Evolutionary conservation across 257 asterid genomes (phyloP), one percentile per base, ranked within the genome.

Genomic region (Scutellaria galericulata): DNA sequence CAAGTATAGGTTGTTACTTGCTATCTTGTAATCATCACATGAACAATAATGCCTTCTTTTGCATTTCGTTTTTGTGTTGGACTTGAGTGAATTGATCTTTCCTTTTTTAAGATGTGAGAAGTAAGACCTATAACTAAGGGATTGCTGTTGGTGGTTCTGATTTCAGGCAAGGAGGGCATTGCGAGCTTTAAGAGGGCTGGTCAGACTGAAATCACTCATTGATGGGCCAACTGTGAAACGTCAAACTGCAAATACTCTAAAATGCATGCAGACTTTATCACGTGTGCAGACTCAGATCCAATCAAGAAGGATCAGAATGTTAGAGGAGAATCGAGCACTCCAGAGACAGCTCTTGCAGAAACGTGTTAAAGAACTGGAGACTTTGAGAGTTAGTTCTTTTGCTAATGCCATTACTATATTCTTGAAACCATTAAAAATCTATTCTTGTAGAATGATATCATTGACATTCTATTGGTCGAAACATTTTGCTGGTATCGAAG

Each of bases 281-380:
- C 95, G 92, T 37, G 97, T 95, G 77, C 99, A 95, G 66, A 74
- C 98, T 69, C 98, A 90, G 89, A 86, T 95, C 83, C 89, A 85
- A 41, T 80, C 94, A 1, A 85, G 92, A 81, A 87, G 99, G 79
- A 76, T 88, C 73, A 82, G 90, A 69, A 90, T 95, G 95, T 79
- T 82, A 50, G 99, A 95, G 87, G 98, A 95, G 79, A 92, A 95
- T 73, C 84, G 82, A 31, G 92, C 96, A 35, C 98, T 91, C 37
- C 99, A 91, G 84, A 83, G 89, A 75, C 97, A 95, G 78, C 87
- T 91, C 64, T 79, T 91, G 55, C 97, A 92, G 83, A 95, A 90
- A 83, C 96, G 87, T 70, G 95, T 90, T 3, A 87, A 86, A 68
- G 97, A 91, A 76, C 88, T 95, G 1, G 98, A 94, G 84, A 83